Evolutionary conservation across 495 filamentous ascomycete genomes (phyloP), one percentile per base, ranked within the genome.

Genomic region (Jackrogersella minutella): DNA sequence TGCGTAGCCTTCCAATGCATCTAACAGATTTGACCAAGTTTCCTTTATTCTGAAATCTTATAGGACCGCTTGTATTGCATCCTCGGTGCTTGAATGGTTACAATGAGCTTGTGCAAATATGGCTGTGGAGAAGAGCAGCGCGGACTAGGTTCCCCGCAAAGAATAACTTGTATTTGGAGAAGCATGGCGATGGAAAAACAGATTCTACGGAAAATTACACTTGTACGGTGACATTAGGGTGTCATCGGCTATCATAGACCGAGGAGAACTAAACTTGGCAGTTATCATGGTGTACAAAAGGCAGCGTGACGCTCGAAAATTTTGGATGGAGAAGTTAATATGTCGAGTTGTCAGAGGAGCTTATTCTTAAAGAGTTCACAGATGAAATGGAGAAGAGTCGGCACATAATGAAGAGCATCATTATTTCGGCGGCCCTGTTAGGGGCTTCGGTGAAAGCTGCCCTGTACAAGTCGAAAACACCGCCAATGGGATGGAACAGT

Each of bases 401-500:
- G n/a, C 19, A 24, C 11, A 55, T 8, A 30, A 62, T 68, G 65
- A 63, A 59, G 41, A 63, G 16, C 9, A 14, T 65, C 21, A 57
- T 46, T 22, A 6, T 50, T 19, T 50, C 14, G 31, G 55, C 22
- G 7, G 1, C 66, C 14, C 36, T 70, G 14, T 22, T 70, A n/a
- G 57, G 33, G 39, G 58, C 52, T 22, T 54, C 57, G 14, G 67
- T 62, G 8, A 52, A 58, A 24, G 68, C 68, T 28, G 28, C 36
- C n/a, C 43, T 68, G n/a, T 67, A 67, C 28, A 67, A 61, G 46
- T 55, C 62, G 13, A 53, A 58, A 8, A 40, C 62, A 1, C 70
- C 70, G 22, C 70, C 62, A 17, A 70, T 73, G 70, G 70, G 83
- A 33, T 87, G 85, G 85, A 86, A 84, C 55, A 80, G 80, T 1